Evolutionary conservation across 2,329 filamentous ascomycete species (phyloP).

Genomic region (Aspergillus awamori): DNA sequence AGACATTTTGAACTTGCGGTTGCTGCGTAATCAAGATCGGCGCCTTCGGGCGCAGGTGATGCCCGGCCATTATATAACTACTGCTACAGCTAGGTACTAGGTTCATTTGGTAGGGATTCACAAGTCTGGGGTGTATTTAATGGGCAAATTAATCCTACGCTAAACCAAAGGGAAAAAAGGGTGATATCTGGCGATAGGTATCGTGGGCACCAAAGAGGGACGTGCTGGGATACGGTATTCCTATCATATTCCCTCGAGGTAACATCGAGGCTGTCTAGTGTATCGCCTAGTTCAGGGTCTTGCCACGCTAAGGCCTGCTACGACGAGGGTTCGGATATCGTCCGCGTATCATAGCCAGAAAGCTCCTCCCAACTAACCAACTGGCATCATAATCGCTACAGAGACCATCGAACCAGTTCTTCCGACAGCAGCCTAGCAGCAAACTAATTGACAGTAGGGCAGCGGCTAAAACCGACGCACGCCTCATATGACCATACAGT

Average conservation of each 20-base stretch:
- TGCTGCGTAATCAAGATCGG: not conserved
- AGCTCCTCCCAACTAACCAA: too few species aligned
- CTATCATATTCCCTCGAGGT: not conserved
- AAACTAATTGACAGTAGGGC: too few species aligned
- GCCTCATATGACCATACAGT: not conserved
- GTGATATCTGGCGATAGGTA: too few species aligned
- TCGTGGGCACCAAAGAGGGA: not conserved
- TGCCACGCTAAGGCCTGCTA: not conserved
- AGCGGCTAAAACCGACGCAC: not conserved
- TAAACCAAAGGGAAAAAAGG: too few species aligned
- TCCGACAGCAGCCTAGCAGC: too few species aligned
- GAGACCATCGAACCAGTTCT: too few species aligned
- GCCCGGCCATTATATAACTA: not conserved
- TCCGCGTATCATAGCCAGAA: too few species aligned
- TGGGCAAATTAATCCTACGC: too few species aligned
- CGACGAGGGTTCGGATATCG: not conserved
- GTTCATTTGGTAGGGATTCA: too few species aligned
- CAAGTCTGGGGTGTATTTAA: too few species aligned
- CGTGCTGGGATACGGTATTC: not conserved
- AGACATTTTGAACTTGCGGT: not conserved
- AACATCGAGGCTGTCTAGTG: not conserved
- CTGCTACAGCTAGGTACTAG: too few species aligned
- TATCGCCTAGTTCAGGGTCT: not conserved
- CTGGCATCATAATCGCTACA: too few species aligned
- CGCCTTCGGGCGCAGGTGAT: not conserved